A percentile compares a stretch with the other conserved stretches of the same genome.
These are phyloP conservation scores for Edaphochlamys debaryana DNA, from an alignment of 139 green algal species.

Conservation along the genomic window DNA sequence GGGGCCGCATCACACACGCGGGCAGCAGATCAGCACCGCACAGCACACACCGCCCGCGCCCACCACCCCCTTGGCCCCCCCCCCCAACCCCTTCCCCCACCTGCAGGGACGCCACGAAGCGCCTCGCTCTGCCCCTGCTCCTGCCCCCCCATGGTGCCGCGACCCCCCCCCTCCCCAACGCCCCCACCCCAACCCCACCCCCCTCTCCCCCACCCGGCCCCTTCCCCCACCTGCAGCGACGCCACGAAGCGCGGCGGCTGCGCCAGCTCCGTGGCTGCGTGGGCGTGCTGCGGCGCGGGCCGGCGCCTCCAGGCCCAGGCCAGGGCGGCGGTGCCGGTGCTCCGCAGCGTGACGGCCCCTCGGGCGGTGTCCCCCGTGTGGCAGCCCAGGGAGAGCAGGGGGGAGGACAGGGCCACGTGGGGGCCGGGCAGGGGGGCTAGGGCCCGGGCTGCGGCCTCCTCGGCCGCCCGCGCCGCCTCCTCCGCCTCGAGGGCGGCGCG, in stretches of 20 bases:
- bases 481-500: conserved; percentile 44
- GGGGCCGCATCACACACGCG: no score
- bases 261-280: conserved; percentile 2
- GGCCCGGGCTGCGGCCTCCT: background rate
- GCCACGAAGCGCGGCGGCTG: conserved; percentile 18
- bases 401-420: background rate
- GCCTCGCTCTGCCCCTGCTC: no score
- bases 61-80: no score
- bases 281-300: conserved; percentile 11
- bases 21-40: no score
- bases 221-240: conserved; percentile 40
- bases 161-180: no score
- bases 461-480: conserved; percentile 34
- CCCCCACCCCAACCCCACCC: no score
- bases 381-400: conserved; percentile 19
- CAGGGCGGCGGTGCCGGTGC: conserved; percentile 44
- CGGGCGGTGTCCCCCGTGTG: background rate
- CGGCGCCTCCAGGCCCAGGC: conserved; percentile 3
- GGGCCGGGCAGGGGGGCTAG: conserved; percentile 42
- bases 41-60: no score
- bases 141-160: no score
- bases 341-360: background rate
- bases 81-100: no score
- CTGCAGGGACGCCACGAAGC: no score
- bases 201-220: no score